Conservation (phyloP, 345 rosid species). For the Balakata baccata region DNA sequence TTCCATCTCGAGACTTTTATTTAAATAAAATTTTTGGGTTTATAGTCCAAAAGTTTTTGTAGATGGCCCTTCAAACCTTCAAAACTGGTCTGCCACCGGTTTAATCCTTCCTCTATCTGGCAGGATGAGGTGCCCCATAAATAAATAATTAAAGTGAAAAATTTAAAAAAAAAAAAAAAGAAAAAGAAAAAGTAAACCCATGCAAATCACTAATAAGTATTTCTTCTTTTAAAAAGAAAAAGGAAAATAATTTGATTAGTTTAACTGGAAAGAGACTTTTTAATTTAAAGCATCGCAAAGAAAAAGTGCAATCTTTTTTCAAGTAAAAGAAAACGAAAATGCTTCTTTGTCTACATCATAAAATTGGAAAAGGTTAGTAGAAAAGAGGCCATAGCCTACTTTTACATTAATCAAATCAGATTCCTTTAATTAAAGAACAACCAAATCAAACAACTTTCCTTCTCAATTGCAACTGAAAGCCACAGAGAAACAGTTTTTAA, state of each 20-base stretch:
- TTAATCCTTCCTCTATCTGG: background rate
- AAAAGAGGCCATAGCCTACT: slow-evolving; percentile 21
- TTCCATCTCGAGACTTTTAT: too few species aligned
- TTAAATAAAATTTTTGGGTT: too few species aligned
- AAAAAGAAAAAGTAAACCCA: background rate
- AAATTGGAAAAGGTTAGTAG: slow-evolving; percentile 21
- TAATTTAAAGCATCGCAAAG: slow-evolving; percentile 53
- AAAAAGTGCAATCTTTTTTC: slow-evolving; percentile 44
- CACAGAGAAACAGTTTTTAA: background rate
- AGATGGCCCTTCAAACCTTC: too few species aligned
- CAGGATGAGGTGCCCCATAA: background rate
- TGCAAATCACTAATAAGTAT: slow-evolving; percentile 17
- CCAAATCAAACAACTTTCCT: slow-evolving; percentile 35
- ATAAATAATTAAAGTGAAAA: background rate
- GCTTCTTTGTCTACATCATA: slow-evolving; percentile 44
- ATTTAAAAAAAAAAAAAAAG: background rate
- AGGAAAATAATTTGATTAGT: slow-evolving; percentile 2
- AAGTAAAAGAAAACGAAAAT: slow-evolving; percentile 39
- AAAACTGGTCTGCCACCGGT: too few species aligned
- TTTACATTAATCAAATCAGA: slow-evolving; percentile 34
- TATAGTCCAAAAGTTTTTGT: too few species aligned
- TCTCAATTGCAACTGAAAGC: slow-evolving; percentile 31
- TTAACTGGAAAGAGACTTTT: slow-evolving; percentile 39
- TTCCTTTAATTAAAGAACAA: slow-evolving; percentile 44
- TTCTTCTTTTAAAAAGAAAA: slow-evolving; percentile 5